Evolutionary conservation across 352 stramenopile genomes (phyloP).

Genomic region (Salisapilia sapeloensis): DNA sequence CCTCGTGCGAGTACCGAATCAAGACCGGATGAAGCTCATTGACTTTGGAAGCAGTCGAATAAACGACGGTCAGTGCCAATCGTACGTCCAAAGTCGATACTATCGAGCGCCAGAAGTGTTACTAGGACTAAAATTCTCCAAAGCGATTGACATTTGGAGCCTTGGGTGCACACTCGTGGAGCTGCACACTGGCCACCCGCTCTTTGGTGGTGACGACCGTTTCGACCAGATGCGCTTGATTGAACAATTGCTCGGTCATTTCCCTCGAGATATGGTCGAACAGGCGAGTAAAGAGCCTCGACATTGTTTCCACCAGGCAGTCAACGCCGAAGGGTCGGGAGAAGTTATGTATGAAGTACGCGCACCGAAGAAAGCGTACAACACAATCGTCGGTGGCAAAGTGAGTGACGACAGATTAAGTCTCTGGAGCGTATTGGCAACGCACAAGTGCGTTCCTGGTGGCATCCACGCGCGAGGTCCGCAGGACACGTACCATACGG

Average conservation of each 20-base stretch:
- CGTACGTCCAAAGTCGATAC: slow-evolving; percentile 97
- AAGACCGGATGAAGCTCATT: slow-evolving; percentile 97
- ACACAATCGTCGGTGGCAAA: slow-evolving; percentile 49
- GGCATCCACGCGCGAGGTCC: no score
- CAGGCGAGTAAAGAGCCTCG: slow-evolving; percentile 63
- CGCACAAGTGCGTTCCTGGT: not conserved
- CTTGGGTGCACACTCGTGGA: slow-evolving; percentile 86
- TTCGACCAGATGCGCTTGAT: slow-evolving; percentile 96
- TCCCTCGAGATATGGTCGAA: slow-evolving; percentile 84
- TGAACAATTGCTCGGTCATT: slow-evolving; percentile 88
- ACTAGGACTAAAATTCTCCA: slow-evolving; percentile 63
- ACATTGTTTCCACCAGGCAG: slow-evolving; percentile 87
- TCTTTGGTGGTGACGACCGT: slow-evolving; percentile 94
- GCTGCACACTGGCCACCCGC: slow-evolving; percentile 95
- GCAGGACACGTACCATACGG: slow-evolving; percentile 57
- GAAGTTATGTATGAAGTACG: no score
- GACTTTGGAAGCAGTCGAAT: slow-evolving; percentile 95
- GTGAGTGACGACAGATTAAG: slow-evolving; percentile 18
- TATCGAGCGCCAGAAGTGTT: slow-evolving; percentile 88
- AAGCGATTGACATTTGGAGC: slow-evolving; percentile 83
- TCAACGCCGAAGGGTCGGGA: slow-evolving; percentile 30
- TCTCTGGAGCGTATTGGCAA: slow-evolving; percentile 1
- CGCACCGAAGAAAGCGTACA: slow-evolving; percentile 28
- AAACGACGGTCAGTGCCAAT: slow-evolving; percentile 88
- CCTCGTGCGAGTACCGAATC: slow-evolving; percentile 84